Evolutionary conservation across 192 early-diverging fungal species (phyloP).

Genomic region (Funneliformis mosseae): DNA sequence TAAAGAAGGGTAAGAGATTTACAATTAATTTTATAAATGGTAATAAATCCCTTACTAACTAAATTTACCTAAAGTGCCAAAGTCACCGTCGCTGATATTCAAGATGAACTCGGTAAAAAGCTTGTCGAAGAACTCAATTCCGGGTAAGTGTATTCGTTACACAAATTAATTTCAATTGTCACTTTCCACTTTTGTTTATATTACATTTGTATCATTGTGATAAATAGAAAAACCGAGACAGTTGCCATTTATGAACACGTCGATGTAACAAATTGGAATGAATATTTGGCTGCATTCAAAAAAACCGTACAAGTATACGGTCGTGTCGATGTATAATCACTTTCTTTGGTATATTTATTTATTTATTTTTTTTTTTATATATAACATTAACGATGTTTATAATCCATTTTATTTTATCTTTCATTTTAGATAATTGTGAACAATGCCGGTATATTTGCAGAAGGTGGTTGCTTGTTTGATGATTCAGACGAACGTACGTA

Average conservation of each 20-base stretch:
- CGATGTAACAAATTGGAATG: conserved; percentile 48
- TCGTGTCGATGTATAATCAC: conserved; percentile 47
- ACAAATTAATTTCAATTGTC: background rate
- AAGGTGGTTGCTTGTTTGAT: background rate
- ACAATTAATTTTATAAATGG: background rate
- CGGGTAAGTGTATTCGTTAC: conserved; percentile 24
- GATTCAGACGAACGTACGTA: background rate
- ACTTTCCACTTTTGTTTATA: too few relatives aligned
- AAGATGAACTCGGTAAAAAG: conserved; percentile 39
- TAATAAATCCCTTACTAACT: too few relatives aligned
- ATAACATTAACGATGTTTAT: too few relatives aligned
- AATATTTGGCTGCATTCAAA: conserved; percentile 43
- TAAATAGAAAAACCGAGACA: conserved; percentile 34
- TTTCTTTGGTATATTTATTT: conserved; percentile 45
- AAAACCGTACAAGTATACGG: conserved; percentile 56
- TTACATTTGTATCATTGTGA: background rate
- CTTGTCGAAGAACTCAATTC: conserved; percentile 36
- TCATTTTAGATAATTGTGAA: background rate
- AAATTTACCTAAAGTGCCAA: conserved; percentile 52
- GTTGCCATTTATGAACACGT: conserved; percentile 50
- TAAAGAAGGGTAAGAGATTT: background rate
- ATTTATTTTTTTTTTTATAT: too few relatives aligned
- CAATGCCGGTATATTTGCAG: background rate
- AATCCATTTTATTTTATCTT: background rate
- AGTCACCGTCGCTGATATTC: conserved; percentile 64